Conservation (phyloP, 192 early-diverging fungal species). For the Linnemannia hyalina region DNA sequence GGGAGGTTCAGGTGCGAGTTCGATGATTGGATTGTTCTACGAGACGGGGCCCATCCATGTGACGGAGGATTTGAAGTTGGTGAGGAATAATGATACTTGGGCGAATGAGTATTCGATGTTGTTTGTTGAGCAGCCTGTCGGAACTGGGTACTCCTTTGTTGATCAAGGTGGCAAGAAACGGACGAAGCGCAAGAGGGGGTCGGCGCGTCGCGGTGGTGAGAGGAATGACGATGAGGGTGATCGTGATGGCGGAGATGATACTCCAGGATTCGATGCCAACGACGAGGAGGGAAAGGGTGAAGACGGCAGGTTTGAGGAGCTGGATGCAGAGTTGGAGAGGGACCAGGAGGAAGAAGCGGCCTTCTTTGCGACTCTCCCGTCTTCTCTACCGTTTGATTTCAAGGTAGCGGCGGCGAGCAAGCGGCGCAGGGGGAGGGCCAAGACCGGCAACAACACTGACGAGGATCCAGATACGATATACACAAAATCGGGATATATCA, state of each 20-base stretch:
- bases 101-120: constrained; percentile 75
- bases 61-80: constrained; percentile 62
- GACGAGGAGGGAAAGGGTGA: constrained; percentile 18
- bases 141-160: constrained; percentile 64
- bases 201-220: not conserved
- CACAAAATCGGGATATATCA: constrained; percentile 66
- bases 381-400: not conserved
- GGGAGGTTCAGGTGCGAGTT: constrained; percentile 81
- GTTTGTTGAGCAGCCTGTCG: constrained; percentile 83
- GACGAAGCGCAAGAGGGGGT: constrained; percentile 20
- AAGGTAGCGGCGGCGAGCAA: not conserved
- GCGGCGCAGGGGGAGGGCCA: constrained; percentile 4
- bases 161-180: constrained; percentile 26
- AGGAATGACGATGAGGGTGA: not conserved
- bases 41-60: constrained; percentile 74
- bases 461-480: constrained; percentile 9
- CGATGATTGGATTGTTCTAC: constrained; percentile 78
- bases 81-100: constrained; percentile 70
- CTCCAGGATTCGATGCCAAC: not conserved
- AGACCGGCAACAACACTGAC: not conserved
- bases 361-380: not conserved
- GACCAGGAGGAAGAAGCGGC: constrained; percentile 11
- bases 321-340: not conserved
- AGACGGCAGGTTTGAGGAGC: constrained; percentile 41
- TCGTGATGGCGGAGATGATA: not conserved